These are phyloP conservation scores for Sclerotinia borealis DNA, from an alignment of 2,329 filamentous ascomycete genomes.

Conservation along the genomic window DNA sequence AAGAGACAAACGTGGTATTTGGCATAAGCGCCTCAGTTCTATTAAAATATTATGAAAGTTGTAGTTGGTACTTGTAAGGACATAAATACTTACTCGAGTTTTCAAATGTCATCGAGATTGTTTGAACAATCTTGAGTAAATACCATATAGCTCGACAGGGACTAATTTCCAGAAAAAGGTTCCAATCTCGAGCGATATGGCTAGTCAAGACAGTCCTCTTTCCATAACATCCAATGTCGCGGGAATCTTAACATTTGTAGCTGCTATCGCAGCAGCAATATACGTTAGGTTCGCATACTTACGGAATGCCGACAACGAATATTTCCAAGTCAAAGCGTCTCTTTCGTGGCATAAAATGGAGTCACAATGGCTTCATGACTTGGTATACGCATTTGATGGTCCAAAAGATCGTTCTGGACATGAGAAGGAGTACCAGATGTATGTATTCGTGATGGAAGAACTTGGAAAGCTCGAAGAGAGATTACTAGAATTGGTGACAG, in stretches of 20 bases:
- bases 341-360: constrained; percentile 46
- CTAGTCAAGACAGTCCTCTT: constrained; percentile 38
- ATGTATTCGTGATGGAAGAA: constrained; percentile 43
- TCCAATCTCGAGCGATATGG: not conserved
- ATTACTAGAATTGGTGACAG: constrained; percentile 40
- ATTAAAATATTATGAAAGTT: not conserved
- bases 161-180: not conserved
- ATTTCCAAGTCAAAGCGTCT: constrained; percentile 42
- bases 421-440: constrained; percentile 42
- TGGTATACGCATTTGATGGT: constrained; percentile 30
- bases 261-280: constrained; percentile 40
- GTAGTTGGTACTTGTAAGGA: too few species aligned
- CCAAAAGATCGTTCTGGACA: constrained; percentile 3
- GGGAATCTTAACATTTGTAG: constrained; percentile 43
- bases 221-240: constrained; percentile 40
- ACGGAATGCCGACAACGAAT: constrained; percentile 42
- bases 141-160: not conserved
- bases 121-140: not conserved
- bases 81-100: not conserved
- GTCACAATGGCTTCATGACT: constrained; percentile 40
- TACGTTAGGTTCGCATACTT: constrained; percentile 42
- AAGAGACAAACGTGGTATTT: not conserved
- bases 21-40: not conserved
- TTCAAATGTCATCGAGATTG: not conserved
- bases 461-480: constrained; percentile 39